A percentile compares a stretch with the other conserved stretches of the same genome.
These are phyloP conservation scores for Cercis canadensis DNA, from an alignment of 306 rosid species.

Conservation along the genomic window DNA sequence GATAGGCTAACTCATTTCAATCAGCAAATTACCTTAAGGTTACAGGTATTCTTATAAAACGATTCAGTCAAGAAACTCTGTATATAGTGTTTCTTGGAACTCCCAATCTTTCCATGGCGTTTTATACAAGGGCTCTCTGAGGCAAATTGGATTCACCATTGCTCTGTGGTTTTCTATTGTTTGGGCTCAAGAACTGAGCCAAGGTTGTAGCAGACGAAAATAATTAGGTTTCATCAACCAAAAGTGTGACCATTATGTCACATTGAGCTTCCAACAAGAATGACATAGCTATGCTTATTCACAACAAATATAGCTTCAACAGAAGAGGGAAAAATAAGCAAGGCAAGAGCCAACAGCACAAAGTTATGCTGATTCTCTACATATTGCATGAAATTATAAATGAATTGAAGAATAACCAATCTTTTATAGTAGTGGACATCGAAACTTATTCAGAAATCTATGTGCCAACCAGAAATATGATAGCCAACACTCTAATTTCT, in stretches of 20 bases:
- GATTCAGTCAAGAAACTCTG: neutral
- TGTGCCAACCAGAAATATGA: neutral
- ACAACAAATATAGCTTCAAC: neutral
- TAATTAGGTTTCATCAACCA: slow-evolving; percentile 14
- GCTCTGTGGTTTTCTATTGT: neutral
- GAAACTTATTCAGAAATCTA: no score
- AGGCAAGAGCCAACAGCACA: neutral
- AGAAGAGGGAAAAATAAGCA: slow-evolving; percentile 12
- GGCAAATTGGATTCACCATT: neutral
- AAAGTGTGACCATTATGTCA: neutral
- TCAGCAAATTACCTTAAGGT: no score
- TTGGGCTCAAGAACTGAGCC: slow-evolving; percentile 7
- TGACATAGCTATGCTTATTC: neutral
- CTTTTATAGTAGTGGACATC: no score
- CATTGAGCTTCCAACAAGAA: neutral
- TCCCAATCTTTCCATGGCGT: neutral
- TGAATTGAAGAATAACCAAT: no score
- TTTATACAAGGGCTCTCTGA: neutral
- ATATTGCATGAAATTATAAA: no score
- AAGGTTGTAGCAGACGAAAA: neutral
- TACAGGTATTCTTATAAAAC: neutral
- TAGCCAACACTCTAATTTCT: neutral
- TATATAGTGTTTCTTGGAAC: neutral
- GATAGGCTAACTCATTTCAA: neutral
- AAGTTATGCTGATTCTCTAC: neutral